These are phyloP conservation scores for Cladosporium sp. DNA, from an alignment of 2,329 filamentous ascomycete genomes.

Conservation along the genomic window DNA sequence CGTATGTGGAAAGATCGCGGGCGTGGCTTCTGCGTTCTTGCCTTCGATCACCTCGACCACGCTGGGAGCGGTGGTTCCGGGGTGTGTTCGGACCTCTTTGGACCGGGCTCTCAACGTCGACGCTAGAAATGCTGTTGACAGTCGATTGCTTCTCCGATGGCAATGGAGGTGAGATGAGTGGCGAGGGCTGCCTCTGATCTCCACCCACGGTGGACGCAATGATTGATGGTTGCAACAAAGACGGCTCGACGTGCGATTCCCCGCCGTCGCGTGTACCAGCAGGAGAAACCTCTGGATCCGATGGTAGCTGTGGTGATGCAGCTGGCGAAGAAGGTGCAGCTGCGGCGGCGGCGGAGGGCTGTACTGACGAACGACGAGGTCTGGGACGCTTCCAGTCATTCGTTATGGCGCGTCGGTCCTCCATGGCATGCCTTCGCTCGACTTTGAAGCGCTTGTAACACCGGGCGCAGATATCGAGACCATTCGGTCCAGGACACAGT, in stretches of 20 bases:
- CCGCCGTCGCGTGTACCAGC: not conserved
- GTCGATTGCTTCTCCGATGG: not conserved
- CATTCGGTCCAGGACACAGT: conserved; percentile 10
- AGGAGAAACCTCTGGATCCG: not conserved
- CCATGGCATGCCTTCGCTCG: conserved; percentile 17
- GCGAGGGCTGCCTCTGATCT: not conserved
- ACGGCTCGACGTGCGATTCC: not conserved
- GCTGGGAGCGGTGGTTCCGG: conserved; percentile 10
- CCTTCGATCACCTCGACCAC: conserved; percentile 9
- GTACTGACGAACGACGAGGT: not conserved
- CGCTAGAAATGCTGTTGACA: not conserved
- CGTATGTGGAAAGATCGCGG: conserved; percentile 2
- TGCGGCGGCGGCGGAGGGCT: not conserved
- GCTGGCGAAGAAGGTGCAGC: no score
- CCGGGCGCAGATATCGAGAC: conserved; percentile 5
- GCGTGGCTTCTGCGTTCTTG: not conserved
- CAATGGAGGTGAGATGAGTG: conserved; percentile 3
- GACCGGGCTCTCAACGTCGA: not conserved
- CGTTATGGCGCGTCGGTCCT: conserved; percentile 16
- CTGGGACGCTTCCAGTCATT: conserved; percentile 9
- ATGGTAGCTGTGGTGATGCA: not conserved
- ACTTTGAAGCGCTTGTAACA: conserved; percentile 20
- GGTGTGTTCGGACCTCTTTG: not conserved
- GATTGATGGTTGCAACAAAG: conserved; percentile 1
- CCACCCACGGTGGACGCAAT: not conserved